Percentiles rank a stretch among this genome's conserved stretches.
These are phyloP conservation scores for Acanthamoeba castellanii DNA, from an alignment of 208 protist genomes.

Conservation along the genomic window DNA sequence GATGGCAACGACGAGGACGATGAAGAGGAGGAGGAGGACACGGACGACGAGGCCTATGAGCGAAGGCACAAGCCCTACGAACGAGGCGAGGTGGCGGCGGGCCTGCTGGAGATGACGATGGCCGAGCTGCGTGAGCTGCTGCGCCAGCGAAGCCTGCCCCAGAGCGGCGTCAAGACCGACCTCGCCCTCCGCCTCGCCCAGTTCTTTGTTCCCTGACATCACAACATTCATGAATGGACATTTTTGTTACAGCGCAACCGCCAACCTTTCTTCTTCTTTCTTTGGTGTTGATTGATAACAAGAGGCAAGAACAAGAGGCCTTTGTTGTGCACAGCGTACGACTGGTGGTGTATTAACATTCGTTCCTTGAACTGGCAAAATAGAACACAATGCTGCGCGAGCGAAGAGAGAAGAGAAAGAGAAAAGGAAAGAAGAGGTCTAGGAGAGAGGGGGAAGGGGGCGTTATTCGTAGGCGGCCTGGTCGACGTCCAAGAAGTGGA, in stretches of 20 bases:
- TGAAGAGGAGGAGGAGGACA: neutral
- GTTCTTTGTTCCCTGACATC: neutral
- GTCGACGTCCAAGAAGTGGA: conserved; percentile 20
- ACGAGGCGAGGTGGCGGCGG: neutral
- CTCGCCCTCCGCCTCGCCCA: neutral
- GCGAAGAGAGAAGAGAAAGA: neutral
- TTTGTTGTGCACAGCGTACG: no score
- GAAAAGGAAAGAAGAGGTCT: neutral
- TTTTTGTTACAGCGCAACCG: no score
- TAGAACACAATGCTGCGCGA: no score
- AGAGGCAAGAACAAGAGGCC: no score
- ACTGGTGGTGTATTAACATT: no score
- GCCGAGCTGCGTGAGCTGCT: neutral
- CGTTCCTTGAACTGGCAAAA: no score
- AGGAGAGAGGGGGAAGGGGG: neutral
- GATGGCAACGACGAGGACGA: neutral
- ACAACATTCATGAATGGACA: neutral
- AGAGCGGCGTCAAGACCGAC: no score
- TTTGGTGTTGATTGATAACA: no score
- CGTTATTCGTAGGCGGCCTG: neutral
- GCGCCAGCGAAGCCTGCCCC: neutral
- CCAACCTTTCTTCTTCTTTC: no score
- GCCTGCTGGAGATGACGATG: neutral
- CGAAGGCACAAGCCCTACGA: neutral
- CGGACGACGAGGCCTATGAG: conserved; percentile 1